Base-by-base conservation (phyloP, 2,329 filamentous ascomycete genomes). In the Alternaria arbusti region DNA sequence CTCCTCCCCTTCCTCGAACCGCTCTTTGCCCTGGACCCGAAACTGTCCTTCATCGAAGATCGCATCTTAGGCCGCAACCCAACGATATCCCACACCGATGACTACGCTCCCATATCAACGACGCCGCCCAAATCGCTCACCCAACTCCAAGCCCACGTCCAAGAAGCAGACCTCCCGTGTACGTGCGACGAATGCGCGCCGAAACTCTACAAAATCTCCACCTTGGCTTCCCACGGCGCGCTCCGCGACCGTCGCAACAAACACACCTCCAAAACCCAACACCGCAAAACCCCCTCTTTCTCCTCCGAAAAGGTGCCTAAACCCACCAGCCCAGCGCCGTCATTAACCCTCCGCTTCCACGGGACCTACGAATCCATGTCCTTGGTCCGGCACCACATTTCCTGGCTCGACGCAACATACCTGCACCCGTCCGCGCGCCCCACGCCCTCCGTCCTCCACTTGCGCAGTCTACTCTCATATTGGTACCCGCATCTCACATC, bases 311-410 rank as follows among this genome's bases (percentile, higher is more conserved):
- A 40, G 10, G 28, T 40, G 36, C 36, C 22, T 12, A 46, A 22
- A 17, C 22, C 13, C 30, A 50, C 22, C 5, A 45, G 15, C 2
- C 45, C 56, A 3, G 63, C 28, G 30, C 61, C 63, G 3, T 20
- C 45, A n/a, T 49, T 68, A 6, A 57, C 17, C 3, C 32, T 63
- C 9, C 46, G 46, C 26, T 57, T 70, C 44, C 65, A 68, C 26
- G 66, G 66, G n/a, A 50, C 64, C 22, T 70, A 70, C 43, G 67
- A 70, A 55, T 36, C 66, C 15, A 70, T 70, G 67, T 56, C 61
- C 3, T 40, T 70, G 20, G 66, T 68, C 10, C 61, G 66, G 5
- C 61, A 68, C 52, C 67, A 70, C 44, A 54, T 61, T 17, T 57
- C 63, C 10, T 70, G 66, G 65, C 50, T 70, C 8, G 59, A 66